A percentile compares a stretch with the other conserved stretches of the same genome.
These are phyloP conservation scores for Orychophragmus violaceus DNA, from an alignment of 345 rosid species.

Conservation along the genomic window DNA sequence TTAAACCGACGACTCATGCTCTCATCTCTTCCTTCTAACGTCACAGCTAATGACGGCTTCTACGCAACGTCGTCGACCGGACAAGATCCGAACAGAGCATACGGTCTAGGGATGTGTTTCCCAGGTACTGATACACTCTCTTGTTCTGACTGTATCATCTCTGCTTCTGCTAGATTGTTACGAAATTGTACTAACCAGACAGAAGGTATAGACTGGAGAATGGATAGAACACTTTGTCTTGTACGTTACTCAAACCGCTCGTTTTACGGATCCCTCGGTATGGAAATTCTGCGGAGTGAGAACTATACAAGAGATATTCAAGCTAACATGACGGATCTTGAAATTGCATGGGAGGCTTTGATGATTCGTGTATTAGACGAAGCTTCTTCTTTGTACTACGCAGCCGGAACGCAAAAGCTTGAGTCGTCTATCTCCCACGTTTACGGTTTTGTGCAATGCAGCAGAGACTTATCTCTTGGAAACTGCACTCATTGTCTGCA, in stretches of 20 bases:
- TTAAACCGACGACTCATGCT: conserved; percentile 9
- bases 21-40: conserved; percentile 14
- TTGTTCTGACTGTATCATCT: neutral
- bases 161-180: neutral
- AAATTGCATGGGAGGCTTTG: conserved; percentile 27
- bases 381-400: conserved; percentile 32
- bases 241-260: conserved; percentile 21
- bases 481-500: conserved; percentile 32
- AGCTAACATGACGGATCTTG: neutral
- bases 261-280: conserved; percentile 7
- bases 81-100: neutral
- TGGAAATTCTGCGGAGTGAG: neutral
- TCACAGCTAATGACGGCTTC: conserved; percentile 3
- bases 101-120: neutral
- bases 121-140: neutral
- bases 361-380: conserved; percentile 2
- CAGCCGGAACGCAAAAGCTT: neutral
- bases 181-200: neutral
- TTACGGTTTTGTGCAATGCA: conserved; percentile 42
- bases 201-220: conserved; percentile 14
- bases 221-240: conserved; percentile 5
- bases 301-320: neutral
- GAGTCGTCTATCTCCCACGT: neutral
- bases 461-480: conserved; percentile 24
- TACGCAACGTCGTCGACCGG: neutral